These are phyloP conservation scores for Euclidium syriacum DNA, from an alignment of 345 rosid species.

Conservation along the genomic window DNA sequence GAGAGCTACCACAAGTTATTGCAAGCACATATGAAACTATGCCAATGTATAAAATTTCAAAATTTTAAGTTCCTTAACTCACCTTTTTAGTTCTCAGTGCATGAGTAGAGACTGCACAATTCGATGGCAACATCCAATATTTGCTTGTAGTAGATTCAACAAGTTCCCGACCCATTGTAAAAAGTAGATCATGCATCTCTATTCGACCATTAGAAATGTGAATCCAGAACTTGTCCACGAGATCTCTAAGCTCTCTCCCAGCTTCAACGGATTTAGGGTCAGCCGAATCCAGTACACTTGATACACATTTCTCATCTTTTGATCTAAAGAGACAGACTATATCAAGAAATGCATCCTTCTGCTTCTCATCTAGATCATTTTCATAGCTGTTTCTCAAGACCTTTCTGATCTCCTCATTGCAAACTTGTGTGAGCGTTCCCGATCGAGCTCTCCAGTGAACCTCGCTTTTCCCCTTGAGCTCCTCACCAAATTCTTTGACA, in stretches of 20 bases:
- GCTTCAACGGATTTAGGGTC: not conserved
- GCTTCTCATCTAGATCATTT: constrained; percentile 10
- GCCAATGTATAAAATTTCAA: not conserved
- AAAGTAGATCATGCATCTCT: constrained; percentile 26
- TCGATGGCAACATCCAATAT: constrained; percentile 1
- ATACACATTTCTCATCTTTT: not conserved
- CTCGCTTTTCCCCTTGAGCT: not conserved
- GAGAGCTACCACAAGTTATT: not conserved
- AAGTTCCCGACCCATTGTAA: constrained; percentile 10
- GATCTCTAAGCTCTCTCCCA: not conserved
- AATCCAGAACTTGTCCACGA: constrained; percentile 20
- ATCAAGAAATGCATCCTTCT: constrained; percentile 32
- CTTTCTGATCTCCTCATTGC: not conserved
- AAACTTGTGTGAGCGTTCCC: not conserved
- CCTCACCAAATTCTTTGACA: constrained; percentile 22
- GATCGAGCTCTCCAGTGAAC: constrained; percentile 17
- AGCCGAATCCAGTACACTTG: not conserved
- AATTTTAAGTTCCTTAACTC: not conserved
- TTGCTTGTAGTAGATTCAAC: not conserved
- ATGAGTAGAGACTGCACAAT: not conserved
- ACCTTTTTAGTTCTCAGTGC: constrained; percentile 5
- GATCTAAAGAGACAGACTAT: constrained; percentile 32
- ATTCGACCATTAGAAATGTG: not conserved
- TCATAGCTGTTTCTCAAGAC: constrained; percentile 12
- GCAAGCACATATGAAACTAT: not conserved